These are phyloP conservation scores for Beauveria varroae DNA, from an alignment of 2,329 filamentous ascomycete genomes.

Conservation along the genomic window DNA sequence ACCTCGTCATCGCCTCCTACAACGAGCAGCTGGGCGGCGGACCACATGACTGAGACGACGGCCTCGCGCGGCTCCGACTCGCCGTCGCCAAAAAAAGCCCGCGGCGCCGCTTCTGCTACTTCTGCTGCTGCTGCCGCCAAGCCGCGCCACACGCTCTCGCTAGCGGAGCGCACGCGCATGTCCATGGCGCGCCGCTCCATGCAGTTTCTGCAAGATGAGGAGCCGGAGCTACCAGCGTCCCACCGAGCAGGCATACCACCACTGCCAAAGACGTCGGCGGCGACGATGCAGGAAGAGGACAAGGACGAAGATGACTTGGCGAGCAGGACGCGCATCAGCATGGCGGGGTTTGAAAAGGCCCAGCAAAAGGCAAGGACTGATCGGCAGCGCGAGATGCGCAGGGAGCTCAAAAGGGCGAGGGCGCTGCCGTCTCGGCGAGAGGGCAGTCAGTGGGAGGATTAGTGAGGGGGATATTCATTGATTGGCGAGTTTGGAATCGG, in stretches of 20 bases:
- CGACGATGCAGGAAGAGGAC: conserved; percentile 18
- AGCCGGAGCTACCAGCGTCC: conserved; percentile 18
- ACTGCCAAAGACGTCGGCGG: conserved; percentile 11
- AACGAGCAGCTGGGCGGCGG: background rate
- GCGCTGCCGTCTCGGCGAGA: conserved; percentile 29
- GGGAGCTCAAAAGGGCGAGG: conserved; percentile 42
- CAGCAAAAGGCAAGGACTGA: conserved; percentile 42
- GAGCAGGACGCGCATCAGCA: conserved; percentile 51
- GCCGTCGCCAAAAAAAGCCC: conserved; percentile 47
- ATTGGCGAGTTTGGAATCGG: too few species aligned
- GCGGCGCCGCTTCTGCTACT: background rate
- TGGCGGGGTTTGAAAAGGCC: conserved; percentile 55
- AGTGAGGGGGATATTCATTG: too few species aligned
- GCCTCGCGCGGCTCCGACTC: conserved; percentile 28
- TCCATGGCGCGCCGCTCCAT: conserved; percentile 63
- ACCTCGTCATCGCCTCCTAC: background rate
- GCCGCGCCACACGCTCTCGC: conserved; percentile 49
- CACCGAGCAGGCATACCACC: conserved; percentile 3
- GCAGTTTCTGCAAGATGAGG: conserved; percentile 24
- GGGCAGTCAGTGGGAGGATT: conserved; percentile 30
- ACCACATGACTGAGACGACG: background rate
- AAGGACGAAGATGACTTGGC: conserved; percentile 33
- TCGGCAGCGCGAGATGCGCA: conserved; percentile 43
- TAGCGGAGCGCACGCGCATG: conserved; percentile 72
- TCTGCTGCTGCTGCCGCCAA: conserved; percentile 17